These are phyloP conservation scores for Aspergillus carlsbadensis DNA, from an alignment of 495 filamentous ascomycete species.

Conservation along the genomic window DNA sequence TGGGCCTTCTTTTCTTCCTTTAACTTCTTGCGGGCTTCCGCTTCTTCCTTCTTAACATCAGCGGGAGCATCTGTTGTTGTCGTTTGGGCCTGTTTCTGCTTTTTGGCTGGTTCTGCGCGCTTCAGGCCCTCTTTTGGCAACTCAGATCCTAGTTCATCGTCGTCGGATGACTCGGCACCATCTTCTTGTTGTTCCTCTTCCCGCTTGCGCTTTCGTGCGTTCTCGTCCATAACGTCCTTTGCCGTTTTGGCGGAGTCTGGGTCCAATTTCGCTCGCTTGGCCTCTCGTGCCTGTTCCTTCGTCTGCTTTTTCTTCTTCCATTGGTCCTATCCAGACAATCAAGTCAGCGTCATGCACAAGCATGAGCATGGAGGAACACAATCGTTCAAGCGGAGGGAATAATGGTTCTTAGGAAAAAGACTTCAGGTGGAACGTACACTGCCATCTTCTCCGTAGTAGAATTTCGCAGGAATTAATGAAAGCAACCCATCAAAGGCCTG, in stretches of 20 bases:
- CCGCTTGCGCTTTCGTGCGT: conserved; percentile 68
- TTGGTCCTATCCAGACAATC: conserved; percentile 60
- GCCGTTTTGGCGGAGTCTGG: conserved; percentile 76
- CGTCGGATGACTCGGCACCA: conserved; percentile 34
- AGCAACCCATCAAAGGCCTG: conserved; percentile 88
- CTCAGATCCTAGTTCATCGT: conserved; percentile 46
- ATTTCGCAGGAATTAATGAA: conserved; percentile 88
- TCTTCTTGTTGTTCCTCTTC: conserved; percentile 43
- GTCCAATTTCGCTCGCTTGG: conserved; percentile 79
- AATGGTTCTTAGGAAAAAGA: conserved; percentile 6
- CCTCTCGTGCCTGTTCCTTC: conserved; percentile 75
- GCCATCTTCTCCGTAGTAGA: conserved; percentile 84
- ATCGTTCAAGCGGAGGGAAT: neutral
- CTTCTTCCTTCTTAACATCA: conserved; percentile 32
- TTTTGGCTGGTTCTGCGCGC: conserved; percentile 33
- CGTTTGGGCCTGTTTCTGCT: conserved; percentile 37
- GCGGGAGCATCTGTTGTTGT: conserved; percentile 31
- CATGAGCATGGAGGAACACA: conserved; percentile 12
- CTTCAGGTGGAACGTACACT: conserved; percentile 63
- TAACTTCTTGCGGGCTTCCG: conserved; percentile 40
- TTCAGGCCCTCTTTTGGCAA: conserved; percentile 41
- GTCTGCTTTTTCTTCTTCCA: conserved; percentile 87
- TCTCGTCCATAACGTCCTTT: conserved; percentile 83
- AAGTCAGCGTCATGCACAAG: conserved; percentile 31
- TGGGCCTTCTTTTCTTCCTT: conserved; percentile 49